phyloP scores from a whole-genome alignment of 257 asterid species.

The Handroanthus guayacan region DNA sequence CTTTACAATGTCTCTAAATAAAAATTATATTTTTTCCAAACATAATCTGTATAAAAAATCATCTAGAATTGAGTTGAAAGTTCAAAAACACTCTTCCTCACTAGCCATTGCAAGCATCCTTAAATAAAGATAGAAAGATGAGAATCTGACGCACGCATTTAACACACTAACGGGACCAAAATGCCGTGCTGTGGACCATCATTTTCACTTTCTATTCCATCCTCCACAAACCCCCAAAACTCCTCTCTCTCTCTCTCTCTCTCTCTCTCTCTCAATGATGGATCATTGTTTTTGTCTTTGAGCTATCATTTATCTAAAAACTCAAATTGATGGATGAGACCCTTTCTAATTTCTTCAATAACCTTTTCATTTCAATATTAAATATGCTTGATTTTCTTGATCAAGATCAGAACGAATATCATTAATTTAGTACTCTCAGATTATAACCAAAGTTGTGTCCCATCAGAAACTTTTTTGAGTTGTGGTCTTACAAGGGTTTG shows the following conservation, averaged over 20 bases:
- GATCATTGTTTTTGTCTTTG: not conserved
- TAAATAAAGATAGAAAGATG: not conserved
- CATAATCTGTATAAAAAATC: too few species aligned
- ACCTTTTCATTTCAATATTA: not conserved
- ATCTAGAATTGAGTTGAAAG: too few species aligned
- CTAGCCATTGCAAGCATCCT: too few species aligned
- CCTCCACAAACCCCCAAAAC: slow-evolving; percentile 12
- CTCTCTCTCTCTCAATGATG: slow-evolving; percentile 17
- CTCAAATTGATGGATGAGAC: not conserved
- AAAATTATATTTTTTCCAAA: too few species aligned
- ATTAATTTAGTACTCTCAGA: not conserved
- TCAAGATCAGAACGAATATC: not conserved
- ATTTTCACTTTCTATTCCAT: slow-evolving; percentile 17
- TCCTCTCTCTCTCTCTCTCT: not conserved
- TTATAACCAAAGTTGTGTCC: not conserved
- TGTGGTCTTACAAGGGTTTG: not conserved
- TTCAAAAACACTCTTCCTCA: too few species aligned
- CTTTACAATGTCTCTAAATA: too few species aligned
- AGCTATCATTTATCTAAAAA: too few species aligned
- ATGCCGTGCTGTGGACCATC: slow-evolving; percentile 33
- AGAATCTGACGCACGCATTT: slow-evolving; percentile 39
- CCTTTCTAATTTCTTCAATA: slow-evolving; percentile 12
- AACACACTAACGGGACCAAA: slow-evolving; percentile 26
- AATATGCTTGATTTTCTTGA: not conserved
- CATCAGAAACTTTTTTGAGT: not conserved